phyloP scores from a whole-genome alignment of 1,284 basidiomycete genomes.

The Tylopilus orsonianus region DNA sequence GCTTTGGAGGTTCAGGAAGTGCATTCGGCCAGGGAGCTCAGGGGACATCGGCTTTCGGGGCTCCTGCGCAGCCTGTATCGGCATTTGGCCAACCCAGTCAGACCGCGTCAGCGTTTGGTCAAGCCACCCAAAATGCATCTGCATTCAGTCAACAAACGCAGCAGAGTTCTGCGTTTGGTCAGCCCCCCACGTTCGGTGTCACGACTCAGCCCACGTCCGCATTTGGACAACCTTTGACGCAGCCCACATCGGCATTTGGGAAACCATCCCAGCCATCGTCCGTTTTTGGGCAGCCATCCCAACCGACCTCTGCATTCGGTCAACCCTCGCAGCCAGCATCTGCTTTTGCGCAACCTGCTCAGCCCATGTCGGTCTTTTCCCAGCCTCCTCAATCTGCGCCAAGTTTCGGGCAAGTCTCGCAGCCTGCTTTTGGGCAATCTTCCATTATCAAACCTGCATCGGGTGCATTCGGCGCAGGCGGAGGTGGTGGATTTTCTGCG shows the following conservation, averaged over 20 bases:
- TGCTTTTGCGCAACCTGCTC: constrained; percentile 38
- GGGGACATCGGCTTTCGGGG: constrained; percentile 40
- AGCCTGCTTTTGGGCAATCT: constrained; percentile 38
- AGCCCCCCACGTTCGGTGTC: constrained; percentile 41
- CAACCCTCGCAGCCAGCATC: constrained; percentile 34
- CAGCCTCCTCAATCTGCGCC: constrained; percentile 35
- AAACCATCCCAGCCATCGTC: constrained; percentile 31
- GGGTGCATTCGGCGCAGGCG: constrained; percentile 34
- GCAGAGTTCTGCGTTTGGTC: constrained; percentile 42
- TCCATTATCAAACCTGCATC: constrained; percentile 31
- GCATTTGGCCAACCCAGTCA: constrained; percentile 37
- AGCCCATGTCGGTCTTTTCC: constrained; percentile 40
- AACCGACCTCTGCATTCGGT: constrained; percentile 29
- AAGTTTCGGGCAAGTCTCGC: constrained; percentile 39
- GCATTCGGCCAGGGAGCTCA: constrained; percentile 38
- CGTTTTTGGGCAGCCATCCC: constrained; percentile 33
- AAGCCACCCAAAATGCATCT: constrained; percentile 33
- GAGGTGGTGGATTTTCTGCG: constrained; percentile 37
- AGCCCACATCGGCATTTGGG: constrained; percentile 36
- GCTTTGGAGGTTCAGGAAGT: constrained; percentile 30
- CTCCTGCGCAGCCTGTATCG: constrained; percentile 35
- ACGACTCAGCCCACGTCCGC: constrained; percentile 37
- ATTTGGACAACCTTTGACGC: constrained; percentile 35
- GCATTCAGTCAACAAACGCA: constrained; percentile 39
- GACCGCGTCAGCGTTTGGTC: constrained; percentile 27